phyloP scores from a whole-genome alignment of 2,329 filamentous ascomycete genomes.

The Cladorrhinum sp. region DNA sequence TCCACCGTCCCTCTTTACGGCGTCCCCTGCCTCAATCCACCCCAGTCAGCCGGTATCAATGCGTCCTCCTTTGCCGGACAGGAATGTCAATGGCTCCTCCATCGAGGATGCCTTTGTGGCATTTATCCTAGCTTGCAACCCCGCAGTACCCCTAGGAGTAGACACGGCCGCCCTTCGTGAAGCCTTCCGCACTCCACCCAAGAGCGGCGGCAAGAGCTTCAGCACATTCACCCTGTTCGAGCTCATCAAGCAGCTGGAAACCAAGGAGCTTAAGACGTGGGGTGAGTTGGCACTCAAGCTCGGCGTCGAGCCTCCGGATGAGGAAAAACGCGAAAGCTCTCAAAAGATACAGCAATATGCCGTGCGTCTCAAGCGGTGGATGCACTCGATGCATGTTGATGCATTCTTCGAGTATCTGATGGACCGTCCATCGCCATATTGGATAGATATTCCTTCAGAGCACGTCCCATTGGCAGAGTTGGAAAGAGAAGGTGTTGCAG shows the following conservation, averaged over 20 bases:
- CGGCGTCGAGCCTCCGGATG: conserved; percentile 82
- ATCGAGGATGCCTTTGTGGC: conserved; percentile 79
- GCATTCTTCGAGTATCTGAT: conserved; percentile 91
- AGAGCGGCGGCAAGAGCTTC: conserved; percentile 84
- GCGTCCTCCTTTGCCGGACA: conserved; percentile 55
- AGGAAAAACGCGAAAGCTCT: conserved; percentile 79
- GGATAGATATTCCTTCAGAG: conserved; percentile 67
- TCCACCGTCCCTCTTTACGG: not conserved
- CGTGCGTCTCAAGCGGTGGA: conserved; percentile 90
- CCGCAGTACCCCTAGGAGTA: conserved; percentile 65
- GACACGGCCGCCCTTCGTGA: conserved; percentile 71
- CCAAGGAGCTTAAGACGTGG: conserved; percentile 89
- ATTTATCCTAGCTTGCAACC: conserved; percentile 91
- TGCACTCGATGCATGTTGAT: conserved; percentile 94
- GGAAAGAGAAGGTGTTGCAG: conserved; percentile 74
- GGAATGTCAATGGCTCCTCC: conserved; percentile 63
- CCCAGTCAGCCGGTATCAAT: conserved; percentile 17
- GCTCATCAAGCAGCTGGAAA: conserved; percentile 73
- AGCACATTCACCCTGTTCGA: conserved; percentile 73
- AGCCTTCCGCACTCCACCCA: conserved; percentile 75
- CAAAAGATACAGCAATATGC: conserved; percentile 96
- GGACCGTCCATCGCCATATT: conserved; percentile 75
- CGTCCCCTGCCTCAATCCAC: conserved; percentile 2
- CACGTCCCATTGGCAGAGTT: conserved; percentile 61
- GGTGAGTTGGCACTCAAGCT: conserved; percentile 80